Evolutionary conservation across 2,329 filamentous ascomycete genomes (phyloP), one percentile per base, ranked within the genome.

Genomic region (Fusarium brevicatenulatum): DNA sequence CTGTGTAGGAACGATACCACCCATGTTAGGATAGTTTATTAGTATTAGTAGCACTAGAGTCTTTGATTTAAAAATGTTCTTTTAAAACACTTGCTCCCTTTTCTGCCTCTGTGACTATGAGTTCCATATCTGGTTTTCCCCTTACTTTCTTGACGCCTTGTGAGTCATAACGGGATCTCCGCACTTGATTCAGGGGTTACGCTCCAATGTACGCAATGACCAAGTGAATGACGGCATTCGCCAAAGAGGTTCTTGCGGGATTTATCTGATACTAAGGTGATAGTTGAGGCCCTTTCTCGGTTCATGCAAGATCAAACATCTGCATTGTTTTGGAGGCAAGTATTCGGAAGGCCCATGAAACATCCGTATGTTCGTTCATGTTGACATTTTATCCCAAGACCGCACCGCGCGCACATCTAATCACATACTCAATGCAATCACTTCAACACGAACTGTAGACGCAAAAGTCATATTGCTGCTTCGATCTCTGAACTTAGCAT

Each of bases 1-100:
- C 68, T 58, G 63, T 58, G 70, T 75, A 75, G 75, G 55, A 71
- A 72, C 75, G 58, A 72, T 74, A 63, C 71, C 68, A 72, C 74
- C 71, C 25, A 46, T 72, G 57, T 74, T 76, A 76, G 73, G 70
- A 73, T 66, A 66, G 64, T 54, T 54, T 60, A 66, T 59, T 53
- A 67, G 40, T 65, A 70, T 63, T 60, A 70, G 67, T 68, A 60
- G 67, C 70, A 58, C 43, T 72, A 66, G 56, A 69, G 28, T 58
- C 37, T 59, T 44, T 49, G 37, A 37, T 70, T 56, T 65, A 37
- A 70, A 70, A 65, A 65, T 54, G 34, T 65, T 34, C 11, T 47
- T 28, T 70, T 32, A 28, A 56, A 28, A 43, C 16, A n/a, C 21
- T 58, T 44, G 7, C 11, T 13, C 15, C 42, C 19, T 28, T 19